Evolutionary conservation across 2,329 filamentous ascomycete genomes (phyloP).

Genomic region (Dichotomopilus funicola): DNA sequence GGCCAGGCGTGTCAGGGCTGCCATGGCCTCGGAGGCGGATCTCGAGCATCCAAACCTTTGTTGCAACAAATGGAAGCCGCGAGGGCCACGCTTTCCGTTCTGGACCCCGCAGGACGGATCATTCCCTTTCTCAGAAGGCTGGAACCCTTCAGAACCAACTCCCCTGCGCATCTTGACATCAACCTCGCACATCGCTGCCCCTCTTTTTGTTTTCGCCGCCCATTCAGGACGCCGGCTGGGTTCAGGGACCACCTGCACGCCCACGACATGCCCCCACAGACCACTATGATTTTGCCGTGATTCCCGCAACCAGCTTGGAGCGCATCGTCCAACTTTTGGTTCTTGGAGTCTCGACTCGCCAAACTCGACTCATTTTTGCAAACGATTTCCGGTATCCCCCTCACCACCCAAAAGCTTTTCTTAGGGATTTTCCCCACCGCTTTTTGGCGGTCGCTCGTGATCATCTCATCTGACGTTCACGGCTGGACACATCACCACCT

Average conservation of each 20-base stretch:
- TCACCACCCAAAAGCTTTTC: too few relatives aligned
- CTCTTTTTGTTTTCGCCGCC: constrained; percentile 2
- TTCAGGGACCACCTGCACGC: not conserved
- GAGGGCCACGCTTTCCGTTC: constrained; percentile 1
- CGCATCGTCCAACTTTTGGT: too few relatives aligned
- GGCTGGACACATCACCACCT: too few relatives aligned
- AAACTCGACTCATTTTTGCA: too few relatives aligned
- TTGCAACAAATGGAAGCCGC: not conserved
- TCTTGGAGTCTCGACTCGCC: too few relatives aligned
- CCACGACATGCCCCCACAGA: too few relatives aligned
- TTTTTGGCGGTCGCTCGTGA: too few relatives aligned
- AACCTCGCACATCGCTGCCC: constrained; percentile 8
- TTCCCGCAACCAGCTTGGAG: not conserved
- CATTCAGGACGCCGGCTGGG: constrained; percentile 1
- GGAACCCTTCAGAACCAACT: constrained; percentile 9
- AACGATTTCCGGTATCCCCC: too few relatives aligned
- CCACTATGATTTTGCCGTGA: not conserved
- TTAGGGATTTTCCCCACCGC: too few relatives aligned
- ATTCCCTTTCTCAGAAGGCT: constrained; percentile 9
- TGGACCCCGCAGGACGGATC: constrained; percentile 16
- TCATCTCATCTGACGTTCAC: too few relatives aligned
- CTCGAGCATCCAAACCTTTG: not conserved
- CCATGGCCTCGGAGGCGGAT: too few relatives aligned
- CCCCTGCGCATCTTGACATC: constrained; percentile 20
- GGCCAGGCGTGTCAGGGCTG: not conserved